These are phyloP conservation scores for Amphirosellinia nigrospora DNA, from an alignment of 495 filamentous ascomycete genomes.

Conservation along the genomic window DNA sequence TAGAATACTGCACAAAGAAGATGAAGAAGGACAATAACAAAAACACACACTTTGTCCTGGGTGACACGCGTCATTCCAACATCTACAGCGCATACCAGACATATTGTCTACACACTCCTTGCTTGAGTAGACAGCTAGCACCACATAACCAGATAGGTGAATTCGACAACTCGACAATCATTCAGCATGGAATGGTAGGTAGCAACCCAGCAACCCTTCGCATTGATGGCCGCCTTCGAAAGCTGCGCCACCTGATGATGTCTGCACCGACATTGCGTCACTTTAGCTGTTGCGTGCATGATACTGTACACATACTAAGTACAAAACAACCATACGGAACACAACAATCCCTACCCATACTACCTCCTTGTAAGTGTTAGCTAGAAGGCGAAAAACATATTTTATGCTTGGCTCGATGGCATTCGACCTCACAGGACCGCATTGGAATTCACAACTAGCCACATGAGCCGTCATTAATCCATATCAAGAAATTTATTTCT, in stretches of 20 bases:
- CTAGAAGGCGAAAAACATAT: background rate
- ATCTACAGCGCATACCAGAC: background rate
- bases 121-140: too few species aligned
- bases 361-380: too few species aligned
- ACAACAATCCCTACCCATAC: background rate
- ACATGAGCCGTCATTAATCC: background rate
- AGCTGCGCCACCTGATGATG: background rate
- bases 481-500: background rate
- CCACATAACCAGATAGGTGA: too few species aligned
- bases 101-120: background rate
- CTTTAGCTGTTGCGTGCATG: background rate
- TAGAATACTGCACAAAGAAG: background rate
- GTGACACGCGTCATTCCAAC: background rate
- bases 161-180: background rate
- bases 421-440: background rate
- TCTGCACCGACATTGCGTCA: conserved; percentile 4
- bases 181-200: too few species aligned
- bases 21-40: background rate
- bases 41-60: background rate
- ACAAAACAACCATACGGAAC: background rate
- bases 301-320: background rate
- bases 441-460: conserved; percentile 21
- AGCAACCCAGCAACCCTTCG: too few species aligned
- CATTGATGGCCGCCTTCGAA: conserved; percentile 6
- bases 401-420: background rate